These are phyloP conservation scores for Nidula microcarpa DNA, from an alignment of 768 basidiomycete genomes.

Conservation along the genomic window DNA sequence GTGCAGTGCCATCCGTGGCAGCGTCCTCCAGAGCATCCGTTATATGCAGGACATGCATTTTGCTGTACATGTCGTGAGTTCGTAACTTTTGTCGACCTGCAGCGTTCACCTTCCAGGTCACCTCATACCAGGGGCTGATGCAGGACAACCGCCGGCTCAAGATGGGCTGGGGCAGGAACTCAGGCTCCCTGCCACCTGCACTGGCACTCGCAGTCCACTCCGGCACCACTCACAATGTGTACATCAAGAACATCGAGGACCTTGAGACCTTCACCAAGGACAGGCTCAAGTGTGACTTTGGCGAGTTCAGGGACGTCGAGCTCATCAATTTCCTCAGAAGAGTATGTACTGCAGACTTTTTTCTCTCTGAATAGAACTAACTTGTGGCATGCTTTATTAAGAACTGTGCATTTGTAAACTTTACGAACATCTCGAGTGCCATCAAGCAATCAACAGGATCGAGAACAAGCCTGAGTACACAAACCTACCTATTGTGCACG, in stretches of 20 bases:
- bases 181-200: slow-evolving; percentile 80
- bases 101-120: slow-evolving; percentile 89
- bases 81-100: slow-evolving; percentile 96
- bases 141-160: slow-evolving; percentile 93
- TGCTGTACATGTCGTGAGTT: slow-evolving; percentile 79
- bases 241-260: slow-evolving; percentile 93
- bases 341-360: slow-evolving; percentile 46
- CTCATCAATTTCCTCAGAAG: slow-evolving; percentile 93
- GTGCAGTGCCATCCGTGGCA: slow-evolving; percentile 96
- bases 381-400: slow-evolving; percentile 30
- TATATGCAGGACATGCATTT: slow-evolving; percentile 98
- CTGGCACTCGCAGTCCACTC: slow-evolving; percentile 87
- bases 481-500: slow-evolving; percentile 87
- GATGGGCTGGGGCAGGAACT: slow-evolving; percentile 97
- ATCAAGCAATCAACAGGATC: slow-evolving; percentile 98
- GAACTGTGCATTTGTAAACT: slow-evolving; percentile 96
- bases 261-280: slow-evolving; percentile 91
- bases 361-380: background rate
- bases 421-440: slow-evolving; percentile 91
- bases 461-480: slow-evolving; percentile 91
- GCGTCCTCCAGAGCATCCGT: slow-evolving; percentile 90
- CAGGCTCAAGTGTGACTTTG: slow-evolving; percentile 88
- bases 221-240: slow-evolving; percentile 95
- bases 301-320: slow-evolving; percentile 95
- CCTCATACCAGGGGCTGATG: slow-evolving; percentile 84